These are phyloP conservation scores for Ceratocystiopsis minuta DNA, from an alignment of 2,329 filamentous ascomycete genomes.

Conservation along the genomic window DNA sequence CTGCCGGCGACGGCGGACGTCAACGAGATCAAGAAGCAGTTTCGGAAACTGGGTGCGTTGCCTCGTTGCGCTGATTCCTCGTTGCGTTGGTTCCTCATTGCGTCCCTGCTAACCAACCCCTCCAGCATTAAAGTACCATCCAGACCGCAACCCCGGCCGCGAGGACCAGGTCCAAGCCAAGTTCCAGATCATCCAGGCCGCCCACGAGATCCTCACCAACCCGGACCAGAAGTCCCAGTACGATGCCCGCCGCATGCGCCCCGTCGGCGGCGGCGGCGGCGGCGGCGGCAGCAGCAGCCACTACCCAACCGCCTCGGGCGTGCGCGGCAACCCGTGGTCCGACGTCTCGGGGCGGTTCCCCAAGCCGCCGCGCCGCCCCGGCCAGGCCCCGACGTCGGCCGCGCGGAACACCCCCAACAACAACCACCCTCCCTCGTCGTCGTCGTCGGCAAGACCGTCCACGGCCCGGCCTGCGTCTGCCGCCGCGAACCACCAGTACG, in stretches of 20 bases:
- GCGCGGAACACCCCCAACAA: conserved; percentile 5
- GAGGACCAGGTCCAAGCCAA: conserved; percentile 64
- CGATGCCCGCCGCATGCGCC: conserved; percentile 26
- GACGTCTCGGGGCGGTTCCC: conserved; percentile 31
- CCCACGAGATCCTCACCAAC: conserved; percentile 54
- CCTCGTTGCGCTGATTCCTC: too few relatives aligned
- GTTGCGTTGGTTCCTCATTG: too few relatives aligned
- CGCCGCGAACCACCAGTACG: conserved; percentile 11
- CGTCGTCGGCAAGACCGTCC: conserved; percentile 1
- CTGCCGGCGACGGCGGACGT: conserved; percentile 47
- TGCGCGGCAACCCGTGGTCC: conserved; percentile 39
- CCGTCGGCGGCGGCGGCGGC: too few relatives aligned
- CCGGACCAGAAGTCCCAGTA: conserved; percentile 32
- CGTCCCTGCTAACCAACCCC: neutral
- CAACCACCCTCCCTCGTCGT: too few relatives aligned
- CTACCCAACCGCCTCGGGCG: conserved; percentile 32
- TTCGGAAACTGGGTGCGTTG: too few relatives aligned
- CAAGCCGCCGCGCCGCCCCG: conserved; percentile 20
- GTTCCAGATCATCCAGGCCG: conserved; percentile 74
- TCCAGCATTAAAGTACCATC: conserved; percentile 61
- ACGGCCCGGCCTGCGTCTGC: conserved; percentile 5
- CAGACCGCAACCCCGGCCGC: conserved; percentile 71
- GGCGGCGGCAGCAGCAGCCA: conserved; percentile 13
- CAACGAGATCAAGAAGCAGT: conserved; percentile 71
- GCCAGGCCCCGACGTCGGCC: conserved; percentile 9